Evolutionary conservation across 257 asterid species (phyloP), one percentile per base, ranked within the genome.

Genomic region (Haberlea rhodopensis): DNA sequence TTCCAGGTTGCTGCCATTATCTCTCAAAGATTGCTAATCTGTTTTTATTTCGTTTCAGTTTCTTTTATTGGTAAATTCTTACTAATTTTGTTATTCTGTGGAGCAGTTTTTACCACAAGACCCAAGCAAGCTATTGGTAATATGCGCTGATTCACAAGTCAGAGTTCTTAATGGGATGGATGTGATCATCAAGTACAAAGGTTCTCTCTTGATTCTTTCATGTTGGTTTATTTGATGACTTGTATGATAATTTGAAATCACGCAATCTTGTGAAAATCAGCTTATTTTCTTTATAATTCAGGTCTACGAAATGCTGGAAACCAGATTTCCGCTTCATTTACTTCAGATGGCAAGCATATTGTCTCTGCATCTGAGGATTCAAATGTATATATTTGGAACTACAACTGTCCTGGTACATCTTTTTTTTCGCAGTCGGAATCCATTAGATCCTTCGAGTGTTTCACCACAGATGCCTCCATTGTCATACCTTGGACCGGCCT

Each of bases 401-500:
- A 76, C 63, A 48, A 5, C 1, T 63, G 63, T 24, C 75, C 62
- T 11, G 62, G 62, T 22, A 68, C 70, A 2, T 45, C 79, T 1
- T 62, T 82, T 25, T 66, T 62, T 5, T 72, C 78, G 2, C 81
- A 77, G 23, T 72, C 85, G 6, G 87, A 83, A 72, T 74, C 76
- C 28, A 29, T 76, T 11, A 74, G 55, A 29, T 85, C 95, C 3
- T 85, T 81, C 34, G 99, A 94, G 76, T 77, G 76, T 70, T 86
- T 90, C 83, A 51, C 84, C 0, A 65, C 85, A 5, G 82, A 86
- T 68, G 89, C 96, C 57, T 86, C 96, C 0, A 66, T 94, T 46
- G 99, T 96, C 48, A 37, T 82, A 63, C 92, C 99, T 9, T 94
- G 99, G 99, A 67, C 84, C 15, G 95, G 97, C 68, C 53, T 84